Evolutionary conservation across 345 rosid genomes (phyloP), one percentile per base, ranked within the genome.

Genomic region (Corchorus olitorius): DNA sequence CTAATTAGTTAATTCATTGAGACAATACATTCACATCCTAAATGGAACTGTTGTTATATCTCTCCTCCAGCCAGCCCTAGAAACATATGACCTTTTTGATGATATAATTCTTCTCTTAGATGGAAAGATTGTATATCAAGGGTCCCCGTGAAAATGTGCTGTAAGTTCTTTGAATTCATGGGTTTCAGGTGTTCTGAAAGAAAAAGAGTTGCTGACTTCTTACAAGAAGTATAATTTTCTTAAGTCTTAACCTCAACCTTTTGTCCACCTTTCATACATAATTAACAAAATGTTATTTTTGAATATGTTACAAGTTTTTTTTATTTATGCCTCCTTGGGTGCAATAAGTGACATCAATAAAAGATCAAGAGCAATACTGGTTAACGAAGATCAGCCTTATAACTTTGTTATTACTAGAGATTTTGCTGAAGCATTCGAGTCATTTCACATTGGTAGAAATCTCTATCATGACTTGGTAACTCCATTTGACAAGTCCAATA

Each of bases 41-140:
- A 82, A 80, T 65, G 96, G 91, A 58, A 91, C 97, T 70, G 88
- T 92, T 14, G 41, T 89, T 15, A 86, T 91, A 78, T 89, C 96
- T 70, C 93, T 93, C 37, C 94, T 93, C 52, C 96, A 91, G 75
- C 94, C 96, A 33, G 90, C 94, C 17, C 94, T 91, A 0, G 96
- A 93, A 83, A 91, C 94, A 1, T 91, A 83, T 50, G 89, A 89
- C n/a, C 85, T 91, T 15, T 92, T 92, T 52, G 95, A 92, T 73
- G 93, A 91, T 60, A 79, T 92, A 65, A 87, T 91, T 74, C 90
- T 92, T 49, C 82, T 92, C 37, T 91, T 93, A 0, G 93, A 92
- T 75, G 97, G 97, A 49, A 85, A 89, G 56, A 87, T 91, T 41
- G 90, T 89, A 48, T 92, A 88, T 70, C 95, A 91, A n/a, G 93